Percentiles rank a stretch among this genome's conserved stretches.
phyloP scores from a whole-genome alignment of 2,329 filamentous ascomycete species.

The Alternaria angustiovoidea region DNA sequence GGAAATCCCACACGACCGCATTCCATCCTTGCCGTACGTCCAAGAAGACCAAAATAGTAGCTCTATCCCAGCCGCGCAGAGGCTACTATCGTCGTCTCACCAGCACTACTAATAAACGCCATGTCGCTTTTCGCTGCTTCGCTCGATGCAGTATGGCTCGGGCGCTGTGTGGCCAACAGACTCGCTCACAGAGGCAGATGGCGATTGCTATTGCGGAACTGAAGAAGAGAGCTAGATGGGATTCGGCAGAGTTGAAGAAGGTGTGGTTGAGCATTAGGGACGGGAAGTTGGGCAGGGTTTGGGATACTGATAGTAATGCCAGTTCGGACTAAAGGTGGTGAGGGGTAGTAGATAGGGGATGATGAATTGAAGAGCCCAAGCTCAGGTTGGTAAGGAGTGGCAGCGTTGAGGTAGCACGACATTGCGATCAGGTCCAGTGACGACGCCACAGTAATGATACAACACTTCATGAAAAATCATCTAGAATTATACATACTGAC shows the following conservation, averaged over 20 bases:
- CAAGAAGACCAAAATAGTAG: background rate
- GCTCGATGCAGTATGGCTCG: background rate
- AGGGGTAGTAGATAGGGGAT: background rate
- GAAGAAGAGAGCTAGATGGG: background rate
- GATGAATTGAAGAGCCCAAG: background rate
- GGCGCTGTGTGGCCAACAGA: background rate
- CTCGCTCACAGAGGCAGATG: background rate
- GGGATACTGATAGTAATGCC: background rate
- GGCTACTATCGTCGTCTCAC: background rate
- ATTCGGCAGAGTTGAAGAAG: constrained; percentile 4
- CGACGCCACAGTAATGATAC: background rate
- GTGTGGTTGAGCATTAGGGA: background rate
- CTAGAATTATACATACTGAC: background rate
- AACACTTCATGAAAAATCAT: background rate
- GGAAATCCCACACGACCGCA: background rate
- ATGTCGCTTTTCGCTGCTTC: background rate
- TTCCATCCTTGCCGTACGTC: background rate
- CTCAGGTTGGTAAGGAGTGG: background rate
- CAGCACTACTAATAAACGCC: background rate
- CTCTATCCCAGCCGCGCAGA: background rate
- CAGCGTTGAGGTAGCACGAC: background rate
- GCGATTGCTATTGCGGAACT: background rate
- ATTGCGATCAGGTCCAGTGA: background rate
- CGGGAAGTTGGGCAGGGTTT: background rate
- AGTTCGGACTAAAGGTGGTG: background rate